Conservation (phyloP, 345 rosid genomes). For the Euclidium syriacum region DNA sequence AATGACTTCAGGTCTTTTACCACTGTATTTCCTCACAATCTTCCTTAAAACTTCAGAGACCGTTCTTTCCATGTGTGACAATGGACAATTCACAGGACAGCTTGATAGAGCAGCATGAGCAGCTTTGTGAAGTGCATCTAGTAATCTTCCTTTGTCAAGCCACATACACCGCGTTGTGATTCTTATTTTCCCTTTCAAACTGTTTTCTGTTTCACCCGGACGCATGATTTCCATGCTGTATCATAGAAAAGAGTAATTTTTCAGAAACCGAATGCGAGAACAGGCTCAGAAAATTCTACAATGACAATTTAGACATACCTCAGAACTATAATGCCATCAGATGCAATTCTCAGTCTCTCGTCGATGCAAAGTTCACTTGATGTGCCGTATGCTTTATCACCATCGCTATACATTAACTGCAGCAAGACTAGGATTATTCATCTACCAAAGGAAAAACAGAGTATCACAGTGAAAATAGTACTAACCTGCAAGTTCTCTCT, state of each 20-base stretch:
- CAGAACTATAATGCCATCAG: conserved; percentile 91
- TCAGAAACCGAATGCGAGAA: too few relatives aligned
- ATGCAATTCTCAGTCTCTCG: conserved; percentile 84
- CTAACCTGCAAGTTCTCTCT: conserved; percentile 91
- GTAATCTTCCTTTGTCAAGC: conserved; percentile 95
- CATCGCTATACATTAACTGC: conserved; percentile 97
- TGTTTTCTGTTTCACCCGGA: conserved; percentile 47
- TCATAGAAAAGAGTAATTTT: conserved; percentile 9
- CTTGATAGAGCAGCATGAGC: conserved; percentile 90
- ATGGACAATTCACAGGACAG: conserved; percentile 81
- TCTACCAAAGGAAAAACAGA: conserved; percentile 2
- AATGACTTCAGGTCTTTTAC: conserved; percentile 94
- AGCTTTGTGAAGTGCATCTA: conserved; percentile 86
- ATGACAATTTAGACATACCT: conserved; percentile 51
- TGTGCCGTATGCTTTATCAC: conserved; percentile 96
- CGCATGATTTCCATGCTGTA: conserved; percentile 91
- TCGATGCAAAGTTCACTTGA: conserved; percentile 89
- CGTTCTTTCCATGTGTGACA: conserved; percentile 86
- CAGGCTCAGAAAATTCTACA: neutral
- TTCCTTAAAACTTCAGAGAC: conserved; percentile 82
- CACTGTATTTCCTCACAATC: conserved; percentile 91
- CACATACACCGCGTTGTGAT: conserved; percentile 96
- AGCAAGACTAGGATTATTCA: conserved; percentile 28
- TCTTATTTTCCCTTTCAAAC: conserved; percentile 81
- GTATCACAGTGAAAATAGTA: neutral